Base-by-base conservation (phyloP, 2,329 filamentous ascomycete genomes). In the Colletotrichum melonis region DNA sequence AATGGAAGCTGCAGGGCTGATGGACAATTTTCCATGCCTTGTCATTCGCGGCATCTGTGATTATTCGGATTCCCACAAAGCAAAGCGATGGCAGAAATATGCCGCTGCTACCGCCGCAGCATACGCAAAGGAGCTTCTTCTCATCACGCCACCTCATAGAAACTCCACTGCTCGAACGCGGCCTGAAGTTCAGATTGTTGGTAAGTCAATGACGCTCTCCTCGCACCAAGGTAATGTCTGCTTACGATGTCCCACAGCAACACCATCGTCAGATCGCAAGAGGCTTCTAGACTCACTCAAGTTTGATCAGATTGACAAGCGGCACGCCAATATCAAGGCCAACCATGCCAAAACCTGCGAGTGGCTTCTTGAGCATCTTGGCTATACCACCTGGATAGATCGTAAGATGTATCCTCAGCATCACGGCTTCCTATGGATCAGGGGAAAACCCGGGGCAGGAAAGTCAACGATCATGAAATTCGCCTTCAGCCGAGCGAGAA, bases 61-160 rank as follows among this genome's bases (percentile, higher is more conserved):
- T 63, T 84, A 83, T 58, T 78, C 81, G 3, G 82, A 85, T 63
- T 79, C 76, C 1, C 81, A 84, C 63, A 84, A 84, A 69, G 79
- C 78, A 56, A 79, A 84, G 8, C 12, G 32, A n/a, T 84, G 81
- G 82, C 79, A 82, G 35, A n/a, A 22, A 1, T 82, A 81, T 72
- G 82, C 82, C 0, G 80, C 83, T 1, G 75, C 75, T 0, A 78
- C 77, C 0, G 81, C 82, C 0, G 81, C 81, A 0, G 79, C 78
- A 4, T 77, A 74, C 49, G 74, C 75, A 0, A 76, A 67, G 5
- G 75, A 76, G 49, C 69, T 77, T 5, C 56, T 78, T 1, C 7
- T 8, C 5, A n/a, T 14, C 1, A 28, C 22, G 2, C 54, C 52
- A 5, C 12, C 3, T 12, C 22, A 46, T 8, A 38, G 22, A n/a